A percentile compares a stretch with the other conserved stretches of the same genome.
phyloP scores from a whole-genome alignment of 441 rosid genomes.

The Adansonia rubrostipa region DNA sequence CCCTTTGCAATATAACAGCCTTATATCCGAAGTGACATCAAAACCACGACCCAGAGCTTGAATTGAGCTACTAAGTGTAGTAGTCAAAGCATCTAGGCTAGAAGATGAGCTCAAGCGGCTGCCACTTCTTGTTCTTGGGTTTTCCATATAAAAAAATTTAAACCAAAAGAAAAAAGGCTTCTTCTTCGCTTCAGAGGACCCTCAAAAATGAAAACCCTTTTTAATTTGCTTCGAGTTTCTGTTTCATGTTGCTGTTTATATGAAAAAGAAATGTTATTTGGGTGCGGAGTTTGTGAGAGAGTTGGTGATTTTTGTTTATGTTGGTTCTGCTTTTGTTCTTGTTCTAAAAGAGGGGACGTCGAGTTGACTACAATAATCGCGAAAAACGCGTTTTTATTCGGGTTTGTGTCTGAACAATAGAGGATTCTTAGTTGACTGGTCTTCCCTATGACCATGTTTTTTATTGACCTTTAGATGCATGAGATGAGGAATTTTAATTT shows the following conservation, averaged over 20 bases:
- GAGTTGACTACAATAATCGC: conserved; percentile 45
- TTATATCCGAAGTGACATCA: conserved; percentile 93
- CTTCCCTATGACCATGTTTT: conserved; percentile 24
- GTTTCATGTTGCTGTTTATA: background rate
- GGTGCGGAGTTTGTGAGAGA: conserved; percentile 29
- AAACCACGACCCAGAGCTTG: conserved; percentile 97
- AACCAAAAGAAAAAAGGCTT: background rate
- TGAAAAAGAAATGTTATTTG: conserved; percentile 1
- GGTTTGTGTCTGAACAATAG: conserved; percentile 24
- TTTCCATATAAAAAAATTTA: conserved; percentile 32
- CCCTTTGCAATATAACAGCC: conserved; percentile 95
- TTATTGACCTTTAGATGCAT: conserved; percentile 19
- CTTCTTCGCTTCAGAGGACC: conserved; percentile 24
- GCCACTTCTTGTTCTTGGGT: conserved; percentile 37
- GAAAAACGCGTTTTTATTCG: conserved; percentile 45
- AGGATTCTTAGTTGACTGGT: conserved; percentile 51
- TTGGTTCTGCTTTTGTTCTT: conserved; percentile 27
- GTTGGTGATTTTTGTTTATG: conserved; percentile 25
- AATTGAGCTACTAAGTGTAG: conserved; percentile 80
- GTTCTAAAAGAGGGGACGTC: conserved; percentile 17
- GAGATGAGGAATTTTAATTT: background rate
- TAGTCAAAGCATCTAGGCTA: conserved; percentile 66
- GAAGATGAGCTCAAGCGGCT: conserved; percentile 49
- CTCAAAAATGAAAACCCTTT: background rate
- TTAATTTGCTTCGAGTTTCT: conserved; percentile 10